Evolutionary conservation across 129 eudicot species (phyloP), one percentile per base, ranked within the genome.

Genomic region (Smallanthus sonchifolius): DNA sequence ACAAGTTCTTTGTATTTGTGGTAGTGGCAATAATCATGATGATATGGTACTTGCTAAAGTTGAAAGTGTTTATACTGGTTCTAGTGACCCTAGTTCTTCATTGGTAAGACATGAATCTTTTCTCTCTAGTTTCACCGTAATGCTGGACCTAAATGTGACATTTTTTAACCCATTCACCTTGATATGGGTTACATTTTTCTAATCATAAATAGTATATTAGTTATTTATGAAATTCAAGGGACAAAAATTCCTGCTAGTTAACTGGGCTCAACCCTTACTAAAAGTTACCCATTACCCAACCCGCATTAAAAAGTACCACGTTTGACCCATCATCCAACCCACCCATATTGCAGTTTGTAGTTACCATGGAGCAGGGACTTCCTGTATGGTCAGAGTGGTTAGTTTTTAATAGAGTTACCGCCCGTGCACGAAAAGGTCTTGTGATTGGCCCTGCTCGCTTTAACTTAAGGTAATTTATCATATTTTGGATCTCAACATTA

Each of bases 291-390:
- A 28, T 57, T 55, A 55, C 14, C 24, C 13, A 19, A 55, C 62
- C 35, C 5, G 24, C 7, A 2, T 34, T 35, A 11, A 35, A 13
- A 13, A 36, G 2, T 35, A 36, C 67, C 20, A 3, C 0, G 19
- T 34, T 15, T 62, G 67, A 62, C 45, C 67, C 38, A 13, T 32
- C 30, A 59, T 0, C 5, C 57, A 55, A 20, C 34, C n/a, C 10
- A 32, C 11, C 13, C 4, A 62, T 24, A 65, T 73, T 80, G 82
- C 91, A 94, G 99, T 81, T 88, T 60, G 97, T 88, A n/a, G 87
- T 91, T 55, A 88, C 86, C 72, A 91, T 88, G 99, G 99, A 94
- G 80, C 97, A 94, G 67, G 99, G 97, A 35, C 86, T 94, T 81
- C 99, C 99, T 61, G 83, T 88, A 40, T 80, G 86, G 87, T 79